Evolutionary conservation across 495 filamentous ascomycete genomes (phyloP), one percentile per base, ranked within the genome.

Genomic region (Penicillium antarcticum): DNA sequence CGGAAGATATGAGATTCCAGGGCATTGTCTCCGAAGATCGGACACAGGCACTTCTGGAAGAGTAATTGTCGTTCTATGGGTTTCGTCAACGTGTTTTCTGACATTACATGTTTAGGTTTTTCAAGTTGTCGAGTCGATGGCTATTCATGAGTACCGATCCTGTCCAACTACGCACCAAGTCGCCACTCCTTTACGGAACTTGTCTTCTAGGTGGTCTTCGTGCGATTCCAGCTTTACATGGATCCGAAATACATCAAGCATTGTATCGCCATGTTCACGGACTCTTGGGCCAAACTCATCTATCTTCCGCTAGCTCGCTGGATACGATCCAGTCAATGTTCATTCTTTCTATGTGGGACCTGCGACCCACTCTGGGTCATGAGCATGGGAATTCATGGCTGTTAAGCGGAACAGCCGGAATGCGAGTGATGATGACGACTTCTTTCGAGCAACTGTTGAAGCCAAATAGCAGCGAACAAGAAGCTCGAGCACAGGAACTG

Each of bases 351-450:
- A 59, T 59, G 52, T 59, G 56, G 56, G 56, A 59, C 45, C 34
- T 59, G 11, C 37, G 52, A 35, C 56, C 56, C 11, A 55, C 52
- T 0, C 24, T 39, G 38, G 56, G 55, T 14, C 44, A 55, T 23
- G 56, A 59, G n/a, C 56, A 59, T 38, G 43, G 56, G 0, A 59
- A 52, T 40, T 59, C 56, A 2, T 59, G 56, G 56, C 29, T 59
- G 4, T 31, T 59, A 4, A 59, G 56, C 48, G 56, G 51, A 4
- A 52, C 42, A 23, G 52, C 56, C 3, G 48, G 52, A 2, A 59
- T 59, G 56, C 42, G 55, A 21, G 48, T 55, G 26, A 42, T 59
- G 21, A 51, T 52, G 24, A 55, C 43, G 1, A 59, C 56, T 2
- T 34, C 37, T 11, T 59, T 59, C 42, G 56, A 52, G 9, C 26